Evolutionary conservation across 805 yeast species (phyloP), one percentile per base, ranked within the genome.

Genomic region (Grigorovia transvaalensis): DNA sequence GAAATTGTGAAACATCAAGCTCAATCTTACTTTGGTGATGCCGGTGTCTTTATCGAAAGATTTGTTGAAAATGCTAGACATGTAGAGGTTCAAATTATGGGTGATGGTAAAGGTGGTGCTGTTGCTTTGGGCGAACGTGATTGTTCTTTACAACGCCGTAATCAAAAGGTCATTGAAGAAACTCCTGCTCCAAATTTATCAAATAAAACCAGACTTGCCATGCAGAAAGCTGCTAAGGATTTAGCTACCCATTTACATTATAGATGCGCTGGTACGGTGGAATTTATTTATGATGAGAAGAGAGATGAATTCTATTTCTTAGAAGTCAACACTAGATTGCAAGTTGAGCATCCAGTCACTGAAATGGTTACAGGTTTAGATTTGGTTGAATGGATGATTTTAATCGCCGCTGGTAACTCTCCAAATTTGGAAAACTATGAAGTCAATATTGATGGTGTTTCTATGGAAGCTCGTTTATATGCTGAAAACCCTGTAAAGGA

Each of bases 261-360:
- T 73, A 89, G 88, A 71, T 82, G 96, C 71, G 99, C 98, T 44
- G 99, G 98, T 68, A 91, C 99, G 7, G 96, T 93, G 60, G 99
- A 91, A 71, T 91, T 83, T 67, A 90, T 91, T 61, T 91, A 87
- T 64, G 98, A 93, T 65, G 84, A 85, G 62, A 75, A 69, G 51
- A 74, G 95, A 59, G 91, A 90, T 65, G 93, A 84, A 65, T 93
- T 91, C 68, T 91, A 91, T 74, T 91, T 91, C 72, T 74, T 91
- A 63, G 99, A 91, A 69, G 98, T 91, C 57, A 91, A 91, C 67
- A 95, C 99, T 12, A 82, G 99, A 66, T 78, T 91, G 60, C 99
- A 91, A 70, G 99, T 91, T 47, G 99, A 91, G 73, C 99, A 91
- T 69, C 98, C 98, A 44, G 84, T 93, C 61, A 91, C 99, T 30